Evolutionary conservation across 176 grass and related monocot species (phyloP).

Genomic region (Tillandsia fasciculata): DNA sequence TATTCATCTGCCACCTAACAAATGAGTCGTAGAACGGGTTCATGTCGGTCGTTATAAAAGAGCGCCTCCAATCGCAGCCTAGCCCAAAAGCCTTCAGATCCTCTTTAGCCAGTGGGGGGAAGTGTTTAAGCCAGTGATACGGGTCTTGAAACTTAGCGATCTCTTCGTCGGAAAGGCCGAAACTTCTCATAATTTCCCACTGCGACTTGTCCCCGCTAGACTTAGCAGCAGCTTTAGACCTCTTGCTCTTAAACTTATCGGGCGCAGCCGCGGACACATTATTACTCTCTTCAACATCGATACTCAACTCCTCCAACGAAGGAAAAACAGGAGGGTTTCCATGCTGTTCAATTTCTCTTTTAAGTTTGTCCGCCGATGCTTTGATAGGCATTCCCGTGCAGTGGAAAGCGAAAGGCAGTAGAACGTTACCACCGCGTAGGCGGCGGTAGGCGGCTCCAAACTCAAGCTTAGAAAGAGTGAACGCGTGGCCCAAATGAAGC

Average conservation of each 20-base stretch:
- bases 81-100: constrained; percentile 56
- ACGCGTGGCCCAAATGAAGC: constrained; percentile 62
- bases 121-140: constrained; percentile 49
- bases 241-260: constrained; percentile 70
- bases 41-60: constrained; percentile 63
- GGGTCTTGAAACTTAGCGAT: constrained; percentile 64
- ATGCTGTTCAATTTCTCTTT: constrained; percentile 38
- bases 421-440: constrained; percentile 49
- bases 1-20: constrained; percentile 74
- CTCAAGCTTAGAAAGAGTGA: constrained; percentile 68
- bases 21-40: constrained; percentile 72
- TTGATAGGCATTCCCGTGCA: constrained; percentile 91
- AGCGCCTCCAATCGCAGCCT: constrained; percentile 57
- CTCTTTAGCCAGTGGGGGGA: constrained; percentile 50
- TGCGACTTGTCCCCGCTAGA: constrained; percentile 39
- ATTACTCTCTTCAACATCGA: constrained; percentile 23
- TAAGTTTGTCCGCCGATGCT: constrained; percentile 63
- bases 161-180: constrained; percentile 39
- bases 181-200: constrained; percentile 76
- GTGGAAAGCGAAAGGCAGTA: constrained; percentile 65
- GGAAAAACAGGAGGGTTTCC: constrained; percentile 58
- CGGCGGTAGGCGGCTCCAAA: constrained; percentile 60
- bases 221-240: constrained; percentile 56
- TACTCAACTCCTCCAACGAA: constrained; percentile 29
- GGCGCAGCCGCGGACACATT: constrained; percentile 8